Percentiles rank a stretch among this genome's conserved stretches.
Conservation (phyloP, 2,329 filamentous ascomycete genomes). For the Blastomyces gilchristii region DNA sequence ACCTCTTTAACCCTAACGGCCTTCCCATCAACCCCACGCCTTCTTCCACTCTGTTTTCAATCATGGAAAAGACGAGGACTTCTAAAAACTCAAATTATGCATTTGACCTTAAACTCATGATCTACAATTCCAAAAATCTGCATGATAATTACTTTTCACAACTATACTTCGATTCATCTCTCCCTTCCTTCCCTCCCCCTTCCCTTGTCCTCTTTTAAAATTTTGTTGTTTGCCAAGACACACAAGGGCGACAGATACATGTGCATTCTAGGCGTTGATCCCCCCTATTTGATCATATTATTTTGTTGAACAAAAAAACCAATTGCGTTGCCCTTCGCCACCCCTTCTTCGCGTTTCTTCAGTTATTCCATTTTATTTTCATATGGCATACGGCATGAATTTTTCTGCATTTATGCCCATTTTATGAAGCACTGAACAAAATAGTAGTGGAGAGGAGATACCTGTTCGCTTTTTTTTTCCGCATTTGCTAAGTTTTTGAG, state of each 20-base stretch:
- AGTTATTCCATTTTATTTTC: not conserved
- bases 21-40: not conserved
- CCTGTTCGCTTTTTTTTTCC: not conserved
- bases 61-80: not conserved
- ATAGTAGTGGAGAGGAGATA: not conserved
- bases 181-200: not conserved
- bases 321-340: not conserved
- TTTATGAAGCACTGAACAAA: not conserved
- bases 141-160: not conserved
- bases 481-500: not conserved
- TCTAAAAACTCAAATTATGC: not conserved
- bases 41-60: not conserved
- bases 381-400: not conserved
- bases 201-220: not conserved
- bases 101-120: not conserved
- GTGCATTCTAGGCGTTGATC: constrained; percentile 5
- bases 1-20: not conserved
- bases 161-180: not conserved
- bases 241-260: not conserved
- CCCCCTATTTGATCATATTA: not conserved
- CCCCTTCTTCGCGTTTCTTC: not conserved
- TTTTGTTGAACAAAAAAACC: not conserved
- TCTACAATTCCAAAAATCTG: not conserved
- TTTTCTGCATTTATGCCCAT: not conserved
- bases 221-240: not conserved